Evolutionary conservation across 345 rosid species (phyloP), one percentile per base, ranked within the genome.

Genomic region (Salix koriyanagi): DNA sequence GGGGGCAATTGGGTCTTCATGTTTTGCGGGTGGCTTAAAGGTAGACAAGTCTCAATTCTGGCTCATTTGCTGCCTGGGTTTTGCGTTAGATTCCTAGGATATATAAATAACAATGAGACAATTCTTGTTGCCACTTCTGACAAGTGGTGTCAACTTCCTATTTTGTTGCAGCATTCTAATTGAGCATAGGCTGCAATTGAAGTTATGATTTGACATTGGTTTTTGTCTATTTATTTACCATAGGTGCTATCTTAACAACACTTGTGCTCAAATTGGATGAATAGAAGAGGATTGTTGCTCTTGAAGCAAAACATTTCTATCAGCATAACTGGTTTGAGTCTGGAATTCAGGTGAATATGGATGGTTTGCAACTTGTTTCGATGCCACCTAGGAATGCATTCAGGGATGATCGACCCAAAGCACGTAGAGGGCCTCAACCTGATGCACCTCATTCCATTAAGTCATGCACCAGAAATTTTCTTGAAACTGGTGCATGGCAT

Each of bases 181-280:
- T 39, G 23, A 28, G 71, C 19, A 21, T 67, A 39, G 12, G 52
- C 46, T 67, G 41, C 26, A 5, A 23, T 18, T 28, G 23, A 21
- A 6, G 46, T 62, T 72, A 21, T 64, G 42, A 32, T 56, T 54
- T 76, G 65, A 34, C 34, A 25, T 41, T 28, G 34, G 26, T 3
- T 70, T 70, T 28, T 10, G 12, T 77, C 32, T 67, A 34, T 70
- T 58, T 54, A 37, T 67, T 65, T 75, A 18, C 65, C 76, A 84
- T 87, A 75, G 76, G 78, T 65, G 50, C 79, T 67, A 39, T 79
- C 73, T 61, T 76, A 80, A 72, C 86, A 41, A 77, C 83, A 66
- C 82, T 80, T 72, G 81, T 78, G 5, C 72, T 50, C 60, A 85
- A 80, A 72, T 74, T 83, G 54, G 83, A 74, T 78, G 89, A 84